Evolutionary conservation across 2,329 filamentous ascomycete species (phyloP), one percentile per base, ranked within the genome.

Genomic region (Pseudogymnoascus destructans): DNA sequence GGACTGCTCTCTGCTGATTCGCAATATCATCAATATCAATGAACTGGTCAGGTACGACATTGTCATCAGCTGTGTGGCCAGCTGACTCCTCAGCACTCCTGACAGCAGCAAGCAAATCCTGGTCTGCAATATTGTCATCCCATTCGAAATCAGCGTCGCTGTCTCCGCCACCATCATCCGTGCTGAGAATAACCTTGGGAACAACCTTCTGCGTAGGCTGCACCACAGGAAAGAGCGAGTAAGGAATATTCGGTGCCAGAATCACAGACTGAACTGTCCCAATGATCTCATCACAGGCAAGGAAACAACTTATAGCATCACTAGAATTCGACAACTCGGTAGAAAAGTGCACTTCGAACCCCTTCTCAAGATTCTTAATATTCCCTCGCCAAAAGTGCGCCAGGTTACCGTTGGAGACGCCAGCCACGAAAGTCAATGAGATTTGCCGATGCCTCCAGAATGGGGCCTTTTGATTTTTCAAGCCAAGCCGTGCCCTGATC

Each of bases 271-370:
- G 62, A 5, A 64, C 68, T 0, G 81, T 84, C 1, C 82, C 82
- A 2, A 84, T 88, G 65, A 97, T 86, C 42, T 89, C 85, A 71
- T 96, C 92, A 63, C 91, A 97, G 69, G 88, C 87, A 55, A 91
- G 75, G 66, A 84, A 81, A 61, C 83, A 88, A 21, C 77, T 77
- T 32, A 93, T 79, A 2, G 76, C 72, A 59, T 85, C 79, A 15
- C 79, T 77, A 0, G 74, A 68, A 3, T 73, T 73, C 1, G 70
- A 77, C 17, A 89, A 68, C 0, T 79, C 72, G 0, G 83, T 79
- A 17, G 72, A 79, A 62, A 86, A 85, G 0, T 75, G 70, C 1
- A 90, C 67, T 8, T 83, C 78, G 21, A 76, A 65, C 5, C 74
- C 73, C 25, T 85, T 79, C 0, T 78, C 75, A 7, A 95, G 69